These are phyloP conservation scores for Neofusicoccum kwambonambiense DNA, from an alignment of 2,329 filamentous ascomycete species.

Conservation along the genomic window DNA sequence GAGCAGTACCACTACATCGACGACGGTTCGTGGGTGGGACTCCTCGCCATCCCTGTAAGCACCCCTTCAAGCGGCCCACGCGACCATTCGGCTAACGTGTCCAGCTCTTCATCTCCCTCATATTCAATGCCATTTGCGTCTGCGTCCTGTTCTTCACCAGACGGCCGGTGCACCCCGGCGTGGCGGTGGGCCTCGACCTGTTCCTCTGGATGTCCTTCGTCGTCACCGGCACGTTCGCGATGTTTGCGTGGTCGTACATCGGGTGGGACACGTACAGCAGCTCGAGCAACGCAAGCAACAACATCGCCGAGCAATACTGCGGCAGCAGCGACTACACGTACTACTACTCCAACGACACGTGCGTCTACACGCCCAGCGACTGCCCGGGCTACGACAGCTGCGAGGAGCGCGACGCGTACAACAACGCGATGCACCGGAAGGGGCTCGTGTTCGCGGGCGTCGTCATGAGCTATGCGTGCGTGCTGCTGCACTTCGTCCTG, in stretches of 20 bases:
- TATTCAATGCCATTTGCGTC: conserved; percentile 32
- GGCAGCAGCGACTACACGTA: background rate
- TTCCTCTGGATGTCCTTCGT: conserved; percentile 36
- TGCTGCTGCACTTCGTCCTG: conserved; percentile 34
- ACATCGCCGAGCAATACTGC: conserved; percentile 14
- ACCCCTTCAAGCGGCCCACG: background rate
- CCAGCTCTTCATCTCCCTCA: conserved; percentile 28
- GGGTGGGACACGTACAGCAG: background rate
- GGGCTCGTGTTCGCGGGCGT: conserved; percentile 25
- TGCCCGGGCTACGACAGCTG: conserved; percentile 25
- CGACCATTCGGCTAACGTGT: background rate
- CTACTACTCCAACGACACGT: background rate
- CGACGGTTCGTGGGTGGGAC: background rate
- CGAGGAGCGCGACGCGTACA: conserved; percentile 32
- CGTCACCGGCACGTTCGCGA: conserved; percentile 28
- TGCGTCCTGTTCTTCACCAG: conserved; percentile 25
- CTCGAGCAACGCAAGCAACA: conserved; percentile 22
- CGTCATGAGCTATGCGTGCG: conserved; percentile 32
- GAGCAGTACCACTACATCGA: background rate
- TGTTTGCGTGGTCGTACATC: conserved; percentile 22
- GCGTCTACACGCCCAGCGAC: background rate
- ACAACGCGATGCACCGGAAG: background rate
- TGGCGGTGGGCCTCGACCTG: conserved; percentile 35
- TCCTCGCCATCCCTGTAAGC: conserved; percentile 27
- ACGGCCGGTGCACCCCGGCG: conserved; percentile 33